Evolutionary conservation across 495 filamentous ascomycete species (phyloP).

Genomic region (Bacidia rubella): DNA sequence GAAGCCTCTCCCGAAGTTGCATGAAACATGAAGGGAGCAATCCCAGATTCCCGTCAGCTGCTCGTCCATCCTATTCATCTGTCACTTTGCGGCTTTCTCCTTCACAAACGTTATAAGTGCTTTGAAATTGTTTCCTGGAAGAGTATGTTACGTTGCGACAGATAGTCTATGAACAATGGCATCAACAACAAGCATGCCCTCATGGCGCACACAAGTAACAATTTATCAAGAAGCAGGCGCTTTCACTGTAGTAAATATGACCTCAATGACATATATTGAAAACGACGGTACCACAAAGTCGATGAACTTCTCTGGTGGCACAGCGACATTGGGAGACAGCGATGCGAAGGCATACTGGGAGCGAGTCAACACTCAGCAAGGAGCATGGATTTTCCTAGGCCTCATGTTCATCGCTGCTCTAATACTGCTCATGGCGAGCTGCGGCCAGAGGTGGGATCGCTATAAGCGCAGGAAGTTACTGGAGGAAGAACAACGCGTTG

Average conservation of each 20-base stretch:
- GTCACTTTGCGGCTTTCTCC: too few relatives aligned
- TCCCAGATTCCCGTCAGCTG: too few relatives aligned
- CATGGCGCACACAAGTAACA: neutral
- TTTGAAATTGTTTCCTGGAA: too few relatives aligned
- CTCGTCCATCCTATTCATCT: too few relatives aligned
- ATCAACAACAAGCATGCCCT: neutral
- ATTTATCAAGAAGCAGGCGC: neutral
- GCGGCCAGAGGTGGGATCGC: neutral
- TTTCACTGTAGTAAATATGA: neutral
- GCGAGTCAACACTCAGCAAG: neutral
- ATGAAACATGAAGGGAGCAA: too few relatives aligned
- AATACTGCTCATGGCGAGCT: neutral
- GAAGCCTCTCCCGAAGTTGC: neutral
- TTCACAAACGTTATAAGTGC: too few relatives aligned
- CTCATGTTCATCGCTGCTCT: neutral
- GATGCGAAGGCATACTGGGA: neutral
- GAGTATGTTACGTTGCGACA: too few relatives aligned
- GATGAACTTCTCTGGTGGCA: neutral
- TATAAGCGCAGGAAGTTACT: neutral
- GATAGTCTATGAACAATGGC: neutral
- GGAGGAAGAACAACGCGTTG: neutral
- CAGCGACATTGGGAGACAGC: neutral
- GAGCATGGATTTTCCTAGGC: neutral
- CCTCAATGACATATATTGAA: neutral
- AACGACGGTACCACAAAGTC: neutral